Percentiles rank a stretch among this genome's conserved stretches.
phyloP scores from a whole-genome alignment of 2,329 filamentous ascomycete species.

The Chalaropsis ovoidea region DNA sequence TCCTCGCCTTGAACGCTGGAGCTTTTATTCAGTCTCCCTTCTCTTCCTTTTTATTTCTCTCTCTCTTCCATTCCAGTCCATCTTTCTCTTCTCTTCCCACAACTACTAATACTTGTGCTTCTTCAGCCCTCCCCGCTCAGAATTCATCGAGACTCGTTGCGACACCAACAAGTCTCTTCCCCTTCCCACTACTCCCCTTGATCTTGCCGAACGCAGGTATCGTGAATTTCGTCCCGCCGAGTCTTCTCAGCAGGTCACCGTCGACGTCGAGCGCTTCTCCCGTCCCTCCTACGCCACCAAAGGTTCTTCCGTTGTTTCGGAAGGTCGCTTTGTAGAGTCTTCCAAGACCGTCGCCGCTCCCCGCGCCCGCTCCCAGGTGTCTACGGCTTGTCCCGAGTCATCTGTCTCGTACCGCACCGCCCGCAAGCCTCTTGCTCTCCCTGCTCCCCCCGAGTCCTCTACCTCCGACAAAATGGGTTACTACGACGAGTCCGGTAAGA shows the following conservation, averaged over 20 bases:
- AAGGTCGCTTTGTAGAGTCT: conserved; percentile 27
- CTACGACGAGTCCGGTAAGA: conserved; percentile 53
- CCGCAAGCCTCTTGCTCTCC: conserved; percentile 26
- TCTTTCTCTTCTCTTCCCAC: conserved; percentile 36
- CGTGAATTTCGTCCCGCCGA: conserved; percentile 38
- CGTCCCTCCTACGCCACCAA: conserved; percentile 22
- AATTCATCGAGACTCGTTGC: conserved; percentile 55
- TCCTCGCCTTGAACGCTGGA: conserved; percentile 19
- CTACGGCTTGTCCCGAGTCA: conserved; percentile 23
- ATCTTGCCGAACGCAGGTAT: conserved; percentile 57
- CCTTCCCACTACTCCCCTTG: conserved; percentile 44
- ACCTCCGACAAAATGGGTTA: conserved; percentile 47
- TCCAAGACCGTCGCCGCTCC: conserved; percentile 31
- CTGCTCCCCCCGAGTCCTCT: conserved; percentile 29
- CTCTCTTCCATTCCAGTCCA: conserved; percentile 2
- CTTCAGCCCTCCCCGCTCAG: conserved; percentile 31
- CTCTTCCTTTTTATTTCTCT: conserved; percentile 5
- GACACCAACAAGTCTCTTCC: conserved; percentile 50
- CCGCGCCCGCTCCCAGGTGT: conserved; percentile 23
- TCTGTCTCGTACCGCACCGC: conserved; percentile 20
- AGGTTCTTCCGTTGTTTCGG: conserved; percentile 23
- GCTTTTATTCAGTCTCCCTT: conserved; percentile 11
- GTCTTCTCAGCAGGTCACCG: conserved; percentile 37
- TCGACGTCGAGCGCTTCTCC: conserved; percentile 29
- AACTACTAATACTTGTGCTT: conserved; percentile 27